These are phyloP conservation scores for Coemansia guatemalensis DNA, from an alignment of 192 early-diverging fungal species.

Conservation along the genomic window DNA sequence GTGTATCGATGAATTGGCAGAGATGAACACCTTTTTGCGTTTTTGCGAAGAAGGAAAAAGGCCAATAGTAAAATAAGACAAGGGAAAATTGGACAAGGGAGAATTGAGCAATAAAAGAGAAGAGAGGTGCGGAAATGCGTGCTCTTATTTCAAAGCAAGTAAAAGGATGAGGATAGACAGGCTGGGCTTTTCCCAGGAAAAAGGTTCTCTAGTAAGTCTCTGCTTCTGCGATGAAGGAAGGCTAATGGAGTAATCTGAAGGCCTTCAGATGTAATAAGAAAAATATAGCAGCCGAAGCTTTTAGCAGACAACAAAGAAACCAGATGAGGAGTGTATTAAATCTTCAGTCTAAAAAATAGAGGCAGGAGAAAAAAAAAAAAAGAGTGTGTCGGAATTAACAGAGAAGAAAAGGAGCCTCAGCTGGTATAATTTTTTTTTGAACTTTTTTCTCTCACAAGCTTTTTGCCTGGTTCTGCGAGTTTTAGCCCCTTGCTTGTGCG, in stretches of 20 bases:
- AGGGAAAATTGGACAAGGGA: not conserved
- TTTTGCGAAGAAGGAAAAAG: slow-evolving; percentile 2
- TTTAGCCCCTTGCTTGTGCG: too few relatives aligned
- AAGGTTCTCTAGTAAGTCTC: too few relatives aligned
- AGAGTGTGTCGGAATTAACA: slow-evolving; percentile 1
- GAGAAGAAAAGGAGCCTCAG: not conserved
- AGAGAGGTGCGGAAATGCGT: not conserved
- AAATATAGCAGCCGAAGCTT: not conserved
- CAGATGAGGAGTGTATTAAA: slow-evolving; percentile 7
- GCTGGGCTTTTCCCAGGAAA: too few relatives aligned
- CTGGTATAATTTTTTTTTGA: too few relatives aligned
- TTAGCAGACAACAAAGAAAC: not conserved
- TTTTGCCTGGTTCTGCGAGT: too few relatives aligned
- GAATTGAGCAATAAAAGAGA: not conserved
- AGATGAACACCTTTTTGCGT: too few relatives aligned
- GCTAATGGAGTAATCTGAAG: too few relatives aligned
- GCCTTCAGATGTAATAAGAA: not conserved
- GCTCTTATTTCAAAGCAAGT: too few relatives aligned
- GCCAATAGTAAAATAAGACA: slow-evolving; percentile 9
- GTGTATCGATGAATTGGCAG: too few relatives aligned
- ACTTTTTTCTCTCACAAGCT: too few relatives aligned
- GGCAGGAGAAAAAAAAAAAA: slow-evolving; percentile 7
- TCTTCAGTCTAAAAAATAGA: slow-evolving; percentile 6
- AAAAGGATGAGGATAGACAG: too few relatives aligned
- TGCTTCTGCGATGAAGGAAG: too few relatives aligned